Conservation (phyloP, 2,329 filamentous ascomycete species). For the Blastomyces emzantsi region DNA sequence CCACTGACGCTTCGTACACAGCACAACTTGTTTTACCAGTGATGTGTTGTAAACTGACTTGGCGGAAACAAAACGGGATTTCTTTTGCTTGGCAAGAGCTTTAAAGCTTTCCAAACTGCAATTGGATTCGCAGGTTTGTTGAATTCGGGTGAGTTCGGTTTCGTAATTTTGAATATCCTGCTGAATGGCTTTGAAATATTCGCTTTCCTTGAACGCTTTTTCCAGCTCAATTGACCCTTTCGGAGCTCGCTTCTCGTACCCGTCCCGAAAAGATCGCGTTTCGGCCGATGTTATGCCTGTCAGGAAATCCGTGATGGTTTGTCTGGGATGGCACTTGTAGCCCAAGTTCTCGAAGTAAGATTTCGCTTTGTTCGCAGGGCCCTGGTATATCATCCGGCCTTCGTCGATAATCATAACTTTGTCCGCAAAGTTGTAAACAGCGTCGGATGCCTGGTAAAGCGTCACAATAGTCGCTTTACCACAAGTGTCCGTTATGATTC, state of each 20-base stretch:
- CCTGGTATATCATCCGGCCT: slow-evolving; percentile 56
- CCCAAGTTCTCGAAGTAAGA: slow-evolving; percentile 56
- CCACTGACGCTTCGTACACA: slow-evolving; percentile 56
- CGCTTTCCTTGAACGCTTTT: slow-evolving; percentile 54
- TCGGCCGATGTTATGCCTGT: slow-evolving; percentile 53
- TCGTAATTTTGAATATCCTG: slow-evolving; percentile 53
- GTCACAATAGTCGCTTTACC: slow-evolving; percentile 59
- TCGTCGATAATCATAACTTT: slow-evolving; percentile 65
- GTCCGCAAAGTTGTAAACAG: slow-evolving; percentile 60
- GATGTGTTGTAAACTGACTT: slow-evolving; percentile 66
- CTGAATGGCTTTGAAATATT: slow-evolving; percentile 49
- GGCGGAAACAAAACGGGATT: slow-evolving; percentile 43
- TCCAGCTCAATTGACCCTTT: slow-evolving; percentile 58
- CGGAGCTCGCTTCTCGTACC: slow-evolving; percentile 54
- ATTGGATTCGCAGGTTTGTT: slow-evolving; percentile 28
- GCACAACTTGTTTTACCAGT: slow-evolving; percentile 55
- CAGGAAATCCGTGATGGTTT: slow-evolving; percentile 64
- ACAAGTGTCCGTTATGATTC: slow-evolving; percentile 61
- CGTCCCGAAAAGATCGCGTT: slow-evolving; percentile 54
- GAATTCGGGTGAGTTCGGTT: slow-evolving; percentile 39
- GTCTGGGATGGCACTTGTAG: slow-evolving; percentile 46
- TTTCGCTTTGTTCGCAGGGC: slow-evolving; percentile 47
- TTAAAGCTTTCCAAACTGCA: slow-evolving; percentile 43
- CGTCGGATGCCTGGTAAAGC: slow-evolving; percentile 57
- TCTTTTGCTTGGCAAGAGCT: slow-evolving; percentile 51